Evolutionary conservation across 2,329 filamentous ascomycete species (phyloP), one percentile per base, ranked within the genome.

Genomic region (Monilinia fructicola): DNA sequence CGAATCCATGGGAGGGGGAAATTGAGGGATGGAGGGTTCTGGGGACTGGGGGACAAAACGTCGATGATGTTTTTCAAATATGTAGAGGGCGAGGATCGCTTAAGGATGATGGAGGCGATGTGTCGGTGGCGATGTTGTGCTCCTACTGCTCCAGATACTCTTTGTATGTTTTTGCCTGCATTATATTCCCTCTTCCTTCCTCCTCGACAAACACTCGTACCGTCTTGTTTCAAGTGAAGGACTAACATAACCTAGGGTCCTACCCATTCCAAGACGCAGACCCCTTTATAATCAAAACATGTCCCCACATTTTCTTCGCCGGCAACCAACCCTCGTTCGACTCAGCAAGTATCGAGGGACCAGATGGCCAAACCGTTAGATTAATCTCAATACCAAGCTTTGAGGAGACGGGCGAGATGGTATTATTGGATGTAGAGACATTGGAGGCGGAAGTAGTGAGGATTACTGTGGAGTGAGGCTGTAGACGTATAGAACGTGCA

Each of bases 211-310:
- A 14, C 4, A 16, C n/a, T 5, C n/a, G 54, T 23, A 2, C 16
- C 18, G 18, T 21, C 14, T 42, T 14, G 18, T 50, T 28, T 21
- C 21, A 12, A 6, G 14, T n/a, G 21, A 6, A 46, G 10, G 3
- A 61, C 68, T 70, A 59, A 71, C 38, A 40, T 26, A 35, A 60
- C 50, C 21, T 68, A 93, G 92, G 92, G 91, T 93, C 91, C 75
- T 99, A 98, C 76, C 95, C 95, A 0, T 99, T 97, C 78, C 93
- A 98, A 78, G 91, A 95, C 23, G 86, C 92, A 60, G 96, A 99
- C 75, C 93, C 92, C 0, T 96, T 98, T 75, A 90, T 98, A 54
- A 83, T 99, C 73, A 86, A 89, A 70, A 81, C 87, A 23, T 96
- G 92, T 69, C 95, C 95, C 2, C 94, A 99, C 74, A 82, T 99